Percentiles rank a stretch among this genome's conserved stretches.
Evolutionary conservation across 1,284 basidiomycete species (phyloP).

Genomic region (Melampsora occidentalis): DNA sequence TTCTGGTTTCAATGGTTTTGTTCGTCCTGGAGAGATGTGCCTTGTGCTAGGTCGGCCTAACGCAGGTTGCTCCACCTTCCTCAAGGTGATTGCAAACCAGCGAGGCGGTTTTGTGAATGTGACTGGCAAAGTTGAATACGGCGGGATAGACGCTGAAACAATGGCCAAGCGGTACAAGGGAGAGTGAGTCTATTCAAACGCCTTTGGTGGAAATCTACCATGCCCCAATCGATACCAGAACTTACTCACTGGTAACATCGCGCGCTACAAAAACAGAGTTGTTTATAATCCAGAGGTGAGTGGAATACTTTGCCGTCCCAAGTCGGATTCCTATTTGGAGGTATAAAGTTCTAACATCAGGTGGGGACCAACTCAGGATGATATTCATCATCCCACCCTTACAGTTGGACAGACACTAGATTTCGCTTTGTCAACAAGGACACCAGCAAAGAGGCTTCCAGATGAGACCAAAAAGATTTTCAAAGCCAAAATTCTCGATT

Average conservation of each 20-base stretch:
- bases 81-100: slow-evolving; percentile 70
- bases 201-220: neutral
- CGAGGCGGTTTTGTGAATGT: slow-evolving; percentile 63
- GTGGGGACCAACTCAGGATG: slow-evolving; percentile 57
- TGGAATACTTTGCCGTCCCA: slow-evolving; percentile 46
- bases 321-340: slow-evolving; percentile 48
- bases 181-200: slow-evolving; percentile 29
- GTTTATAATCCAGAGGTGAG: slow-evolving; percentile 66
- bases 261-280: slow-evolving; percentile 55
- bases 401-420: slow-evolving; percentile 67
- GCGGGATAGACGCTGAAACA: slow-evolving; percentile 58
- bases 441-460: slow-evolving; percentile 59
- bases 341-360: slow-evolving; percentile 48
- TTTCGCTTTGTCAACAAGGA: slow-evolving; percentile 65
- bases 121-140: slow-evolving; percentile 67
- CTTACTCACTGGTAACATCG: slow-evolving; percentile 6
- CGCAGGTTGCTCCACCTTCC: slow-evolving; percentile 70
- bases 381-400: slow-evolving; percentile 71
- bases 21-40: slow-evolving; percentile 61
- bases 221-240: neutral
- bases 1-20: slow-evolving; percentile 1
- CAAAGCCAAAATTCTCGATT: slow-evolving; percentile 59
- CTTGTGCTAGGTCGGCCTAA: slow-evolving; percentile 79
- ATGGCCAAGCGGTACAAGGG: slow-evolving; percentile 38
- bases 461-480: slow-evolving; percentile 59